Conservation (phyloP, 2,329 filamentous ascomycete genomes). For the Laburnicola sp. region DNA sequence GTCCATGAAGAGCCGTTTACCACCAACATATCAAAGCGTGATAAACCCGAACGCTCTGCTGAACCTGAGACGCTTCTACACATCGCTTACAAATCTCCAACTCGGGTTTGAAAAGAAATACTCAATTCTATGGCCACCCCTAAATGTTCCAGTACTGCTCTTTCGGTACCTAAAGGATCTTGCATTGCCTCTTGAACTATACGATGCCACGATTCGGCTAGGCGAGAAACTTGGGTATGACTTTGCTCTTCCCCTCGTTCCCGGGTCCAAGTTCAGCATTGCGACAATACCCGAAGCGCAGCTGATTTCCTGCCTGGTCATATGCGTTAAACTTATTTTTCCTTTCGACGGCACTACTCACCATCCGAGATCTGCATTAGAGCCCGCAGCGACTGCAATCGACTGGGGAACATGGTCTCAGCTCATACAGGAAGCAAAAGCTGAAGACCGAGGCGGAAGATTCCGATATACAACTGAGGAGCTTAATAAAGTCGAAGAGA, state of each 20-base stretch:
- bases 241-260: slow-evolving; percentile 59
- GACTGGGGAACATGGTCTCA: slow-evolving; percentile 72
- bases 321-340: slow-evolving; percentile 78
- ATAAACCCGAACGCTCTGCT: slow-evolving; percentile 59
- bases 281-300: slow-evolving; percentile 67
- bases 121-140: slow-evolving; percentile 68
- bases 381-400: slow-evolving; percentile 63
- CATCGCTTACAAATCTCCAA: slow-evolving; percentile 63
- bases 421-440: slow-evolving; percentile 15
- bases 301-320: slow-evolving; percentile 69
- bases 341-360: slow-evolving; percentile 67
- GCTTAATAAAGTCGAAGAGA: slow-evolving; percentile 60
- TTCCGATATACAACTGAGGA: slow-evolving; percentile 44
- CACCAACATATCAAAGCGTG: slow-evolving; percentile 61
- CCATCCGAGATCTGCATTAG: slow-evolving; percentile 54
- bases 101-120: slow-evolving; percentile 69
- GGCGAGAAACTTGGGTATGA: slow-evolving; percentile 55
- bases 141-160: slow-evolving; percentile 71
- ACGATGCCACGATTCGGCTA: slow-evolving; percentile 61
- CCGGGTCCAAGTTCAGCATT: slow-evolving; percentile 24
- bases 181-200: slow-evolving; percentile 73
- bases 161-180: slow-evolving; percentile 72
- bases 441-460: slow-evolving; percentile 7
- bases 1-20: slow-evolving; percentile 67
- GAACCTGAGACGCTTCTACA: slow-evolving; percentile 63